These are phyloP conservation scores for Isabelozyma gotoi DNA, from an alignment of 805 yeast species.

Conservation along the genomic window DNA sequence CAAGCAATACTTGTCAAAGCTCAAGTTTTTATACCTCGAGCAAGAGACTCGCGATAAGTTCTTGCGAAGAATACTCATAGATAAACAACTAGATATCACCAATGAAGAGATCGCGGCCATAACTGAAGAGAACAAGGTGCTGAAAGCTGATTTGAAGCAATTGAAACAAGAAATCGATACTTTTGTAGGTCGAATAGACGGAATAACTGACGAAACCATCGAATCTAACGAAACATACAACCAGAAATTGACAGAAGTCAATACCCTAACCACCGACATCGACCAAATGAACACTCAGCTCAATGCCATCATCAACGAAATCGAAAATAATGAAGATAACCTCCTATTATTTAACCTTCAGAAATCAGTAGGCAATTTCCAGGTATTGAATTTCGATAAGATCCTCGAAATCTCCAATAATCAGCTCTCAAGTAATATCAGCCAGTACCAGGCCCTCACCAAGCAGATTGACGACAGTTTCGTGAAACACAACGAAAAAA, in stretches of 20 bases:
- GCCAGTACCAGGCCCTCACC: not conserved
- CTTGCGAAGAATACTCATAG: constrained; percentile 47
- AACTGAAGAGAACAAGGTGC: constrained; percentile 18
- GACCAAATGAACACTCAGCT: not conserved
- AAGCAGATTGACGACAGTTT: not conserved
- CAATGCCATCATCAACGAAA: not conserved
- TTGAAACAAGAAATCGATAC: constrained; percentile 24
- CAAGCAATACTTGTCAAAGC: constrained; percentile 47
- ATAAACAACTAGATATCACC: constrained; percentile 6
- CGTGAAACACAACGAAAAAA: not conserved
- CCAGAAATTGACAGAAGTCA: constrained; percentile 23
- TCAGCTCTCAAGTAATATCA: not conserved
- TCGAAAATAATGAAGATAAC: constrained; percentile 1
- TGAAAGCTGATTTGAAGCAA: constrained; percentile 21
- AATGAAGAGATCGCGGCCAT: constrained; percentile 18
- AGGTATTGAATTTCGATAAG: not conserved
- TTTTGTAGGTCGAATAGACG: constrained; percentile 27
- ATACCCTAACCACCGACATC: constrained; percentile 22
- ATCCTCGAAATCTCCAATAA: not conserved
- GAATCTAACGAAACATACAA: constrained; percentile 22
- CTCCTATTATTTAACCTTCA: not conserved
- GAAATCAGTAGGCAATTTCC: not conserved
- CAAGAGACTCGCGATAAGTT: constrained; percentile 73
- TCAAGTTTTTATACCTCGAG: constrained; percentile 66
- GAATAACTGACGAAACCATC: constrained; percentile 23